Evolutionary conservation across 805 yeast genomes (phyloP).

Genomic region (Barnettozyma botsteinii): DNA sequence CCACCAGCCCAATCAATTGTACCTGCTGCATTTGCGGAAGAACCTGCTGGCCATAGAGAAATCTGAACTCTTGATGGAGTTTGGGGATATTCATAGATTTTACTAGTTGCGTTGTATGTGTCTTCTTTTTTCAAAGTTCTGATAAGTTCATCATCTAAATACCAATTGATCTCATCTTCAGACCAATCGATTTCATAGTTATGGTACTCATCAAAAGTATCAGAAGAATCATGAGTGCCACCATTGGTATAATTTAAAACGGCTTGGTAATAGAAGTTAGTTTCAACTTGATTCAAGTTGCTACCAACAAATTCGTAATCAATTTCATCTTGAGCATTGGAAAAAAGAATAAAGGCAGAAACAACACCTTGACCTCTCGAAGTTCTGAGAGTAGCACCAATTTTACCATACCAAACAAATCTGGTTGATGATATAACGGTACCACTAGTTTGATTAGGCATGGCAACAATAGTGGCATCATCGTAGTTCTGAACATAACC

Average conservation of each 20-base stretch:
- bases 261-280: constrained; percentile 80
- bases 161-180: constrained; percentile 67
- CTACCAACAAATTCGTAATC: constrained; percentile 85
- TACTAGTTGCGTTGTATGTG: constrained; percentile 58
- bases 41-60: constrained; percentile 79
- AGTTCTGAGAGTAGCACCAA: constrained; percentile 61
- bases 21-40: constrained; percentile 44
- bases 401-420: constrained; percentile 85
- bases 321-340: constrained; percentile 85
- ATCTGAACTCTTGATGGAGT: constrained; percentile 70
- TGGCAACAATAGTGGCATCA: constrained; percentile 57
- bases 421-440: constrained; percentile 75
- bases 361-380: constrained; percentile 81
- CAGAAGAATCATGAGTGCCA: constrained; percentile 33
- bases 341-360: constrained; percentile 73
- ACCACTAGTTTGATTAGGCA: constrained; percentile 74
- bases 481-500: constrained; percentile 54
- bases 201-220: constrained; percentile 68
- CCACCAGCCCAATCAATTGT: constrained; percentile 89
- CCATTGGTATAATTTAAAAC: constrained; percentile 60
- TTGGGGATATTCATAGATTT: constrained; percentile 57
- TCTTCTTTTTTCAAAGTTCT: constrained; percentile 59
- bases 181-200: constrained; percentile 77
- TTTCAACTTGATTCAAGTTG: constrained; percentile 58
- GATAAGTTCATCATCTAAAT: constrained; percentile 57